Base-by-base conservation (phyloP, 495 filamentous ascomycete species). In the Penicillium maclennaniae region DNA sequence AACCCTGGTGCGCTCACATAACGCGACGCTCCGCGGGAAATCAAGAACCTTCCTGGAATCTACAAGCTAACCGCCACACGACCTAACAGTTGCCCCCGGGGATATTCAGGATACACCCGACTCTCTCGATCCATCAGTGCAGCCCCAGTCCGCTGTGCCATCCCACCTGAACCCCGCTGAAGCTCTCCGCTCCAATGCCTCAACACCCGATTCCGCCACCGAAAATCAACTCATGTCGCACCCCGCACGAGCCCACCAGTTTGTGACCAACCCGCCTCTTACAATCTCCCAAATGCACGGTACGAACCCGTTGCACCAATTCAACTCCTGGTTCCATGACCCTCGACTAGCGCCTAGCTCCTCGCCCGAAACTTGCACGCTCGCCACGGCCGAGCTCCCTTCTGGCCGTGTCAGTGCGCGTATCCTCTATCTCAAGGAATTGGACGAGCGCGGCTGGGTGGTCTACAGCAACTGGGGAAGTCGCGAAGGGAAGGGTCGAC, bases 381-480 rank as follows among this genome's bases (percentile, higher is more conserved):
- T 97, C 0, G 86, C 93, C 12, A 97, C 92, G 7, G 91, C 93
- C 1, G 74, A 75, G n/a, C 76, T 97, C 5, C 93, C 92, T 17
- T 88, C 84, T 0, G 93, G 93, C 48, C 83, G 86, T 27, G 85
- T 97, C 36, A 90, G 86, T 53, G 82, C 88, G 9, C 88, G 93
- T 43, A 79, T 87, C 53, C 90, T 98, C 47, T 97, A 97, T 69
- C 77, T 98, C 27, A 98, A 98, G 66, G 87, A 91, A 67, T 59
- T 79, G 0, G 76, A 79, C 65, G 69, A 79, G 26, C 71, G 75
- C 5, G 92, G 91, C 12, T 98, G 96, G 69, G 88, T 96, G 23
- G 77, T 97, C 12, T 98, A 97, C 72, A 88, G 83, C 59, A 98
- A 97, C 67, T 95, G 89, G 79, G 91, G 79, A 26, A 97, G 74